Conservation (phyloP, 495 filamentous ascomycete genomes). For the Ramalina intermedia region DNA sequence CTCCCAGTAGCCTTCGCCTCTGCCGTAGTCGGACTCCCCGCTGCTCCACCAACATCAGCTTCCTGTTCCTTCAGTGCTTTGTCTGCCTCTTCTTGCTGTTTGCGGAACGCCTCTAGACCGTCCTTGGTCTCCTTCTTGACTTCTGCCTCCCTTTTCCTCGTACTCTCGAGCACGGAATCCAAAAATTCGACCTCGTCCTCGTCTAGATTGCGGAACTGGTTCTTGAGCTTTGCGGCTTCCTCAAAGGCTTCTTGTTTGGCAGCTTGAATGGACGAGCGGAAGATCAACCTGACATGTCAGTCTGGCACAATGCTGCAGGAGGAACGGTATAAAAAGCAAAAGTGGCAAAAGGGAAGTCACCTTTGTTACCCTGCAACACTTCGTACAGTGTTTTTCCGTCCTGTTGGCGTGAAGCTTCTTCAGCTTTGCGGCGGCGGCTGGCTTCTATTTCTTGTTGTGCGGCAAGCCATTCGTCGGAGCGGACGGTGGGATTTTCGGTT, state of each 20-base stretch:
- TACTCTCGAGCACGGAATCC: constrained; percentile 58
- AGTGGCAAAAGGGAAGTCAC: constrained; percentile 29
- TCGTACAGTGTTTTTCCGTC: constrained; percentile 69
- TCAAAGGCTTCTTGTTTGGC: constrained; percentile 96
- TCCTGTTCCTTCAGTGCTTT: constrained; percentile 29
- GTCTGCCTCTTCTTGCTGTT: constrained; percentile 53
- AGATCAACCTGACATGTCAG: constrained; percentile 40
- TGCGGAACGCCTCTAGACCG: constrained; percentile 55
- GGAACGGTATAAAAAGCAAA: background rate
- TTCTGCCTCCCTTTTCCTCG: constrained; percentile 53
- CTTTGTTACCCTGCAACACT: constrained; percentile 86
- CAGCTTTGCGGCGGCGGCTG: constrained; percentile 39
- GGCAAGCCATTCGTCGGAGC: constrained; percentile 58
- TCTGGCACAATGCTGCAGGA: constrained; percentile 9
- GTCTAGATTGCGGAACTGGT: constrained; percentile 88
- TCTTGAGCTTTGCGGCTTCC: constrained; percentile 70
- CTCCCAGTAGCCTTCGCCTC: constrained; percentile 25
- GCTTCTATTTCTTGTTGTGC: constrained; percentile 69
- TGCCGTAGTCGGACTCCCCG: constrained; percentile 10
- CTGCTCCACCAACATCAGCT: constrained; percentile 21
- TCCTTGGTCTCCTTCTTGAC: constrained; percentile 62
- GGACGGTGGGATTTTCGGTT: constrained; percentile 44
- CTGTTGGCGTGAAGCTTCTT: constrained; percentile 38
- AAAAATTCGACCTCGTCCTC: constrained; percentile 91
- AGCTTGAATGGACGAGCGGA: constrained; percentile 31